Conservation (phyloP, 169 alveolate species). For the Amoebophrya sp. region DNA sequence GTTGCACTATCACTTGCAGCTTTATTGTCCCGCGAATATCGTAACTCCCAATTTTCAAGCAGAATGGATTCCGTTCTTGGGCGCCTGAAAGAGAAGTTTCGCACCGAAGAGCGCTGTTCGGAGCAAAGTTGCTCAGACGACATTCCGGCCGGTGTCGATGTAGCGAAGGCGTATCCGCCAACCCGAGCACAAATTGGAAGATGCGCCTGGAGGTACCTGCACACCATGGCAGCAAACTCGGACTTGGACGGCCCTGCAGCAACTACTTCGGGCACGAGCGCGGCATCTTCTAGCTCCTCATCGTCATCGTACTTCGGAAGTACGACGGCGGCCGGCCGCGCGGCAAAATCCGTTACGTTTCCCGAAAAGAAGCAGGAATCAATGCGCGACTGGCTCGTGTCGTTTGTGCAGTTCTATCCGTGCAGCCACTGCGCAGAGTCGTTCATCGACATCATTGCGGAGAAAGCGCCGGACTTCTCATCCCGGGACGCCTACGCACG, state of each 20-base stretch:
- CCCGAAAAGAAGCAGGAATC: background rate
- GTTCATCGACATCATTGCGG: background rate
- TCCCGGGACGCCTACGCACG: background rate
- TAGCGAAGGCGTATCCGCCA: background rate
- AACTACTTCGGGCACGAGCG: background rate
- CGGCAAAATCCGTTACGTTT: background rate
- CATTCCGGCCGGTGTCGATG: background rate
- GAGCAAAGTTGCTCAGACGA: background rate
- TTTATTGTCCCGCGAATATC: no score
- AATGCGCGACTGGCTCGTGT: background rate
- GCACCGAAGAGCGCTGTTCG: background rate
- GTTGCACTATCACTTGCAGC: no score
- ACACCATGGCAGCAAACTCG: background rate
- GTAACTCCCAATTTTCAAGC: background rate
- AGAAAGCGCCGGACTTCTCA: background rate
- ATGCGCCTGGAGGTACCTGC: background rate
- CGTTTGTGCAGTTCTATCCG: conserved; percentile 17
- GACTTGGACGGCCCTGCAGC: background rate
- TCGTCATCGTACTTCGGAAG: background rate
- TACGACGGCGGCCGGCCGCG: background rate
- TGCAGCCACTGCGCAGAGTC: background rate
- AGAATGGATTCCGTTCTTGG: background rate
- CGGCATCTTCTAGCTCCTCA: background rate
- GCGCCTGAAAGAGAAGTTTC: background rate
- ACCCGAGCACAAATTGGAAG: background rate